phyloP scores from a whole-genome alignment of 1,284 basidiomycete genomes.

The Pseudozyma sp. region DNA sequence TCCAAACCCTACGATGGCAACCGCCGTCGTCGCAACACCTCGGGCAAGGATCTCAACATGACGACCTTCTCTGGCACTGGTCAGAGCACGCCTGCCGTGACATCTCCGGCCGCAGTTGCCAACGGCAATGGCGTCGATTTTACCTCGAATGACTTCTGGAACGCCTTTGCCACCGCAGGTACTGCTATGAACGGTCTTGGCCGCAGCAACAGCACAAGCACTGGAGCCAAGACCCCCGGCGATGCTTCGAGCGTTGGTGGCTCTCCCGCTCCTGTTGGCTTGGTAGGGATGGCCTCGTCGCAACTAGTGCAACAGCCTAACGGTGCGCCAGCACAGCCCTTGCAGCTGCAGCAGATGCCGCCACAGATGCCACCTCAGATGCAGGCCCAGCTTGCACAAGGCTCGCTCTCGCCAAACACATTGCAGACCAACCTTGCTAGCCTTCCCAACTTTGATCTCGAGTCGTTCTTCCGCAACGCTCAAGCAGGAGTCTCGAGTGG shows the following conservation, averaged over 20 bases:
- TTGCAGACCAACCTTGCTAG: constrained; percentile 61
- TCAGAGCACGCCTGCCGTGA: constrained; percentile 42
- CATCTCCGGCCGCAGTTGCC: constrained; percentile 19
- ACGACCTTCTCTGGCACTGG: constrained; percentile 47
- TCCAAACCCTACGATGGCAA: constrained; percentile 61
- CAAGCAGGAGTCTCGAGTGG: constrained; percentile 55
- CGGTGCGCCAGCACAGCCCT: constrained; percentile 11
- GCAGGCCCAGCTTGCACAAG: constrained; percentile 52
- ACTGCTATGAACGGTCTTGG: constrained; percentile 37
- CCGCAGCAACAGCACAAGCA: constrained; percentile 50
- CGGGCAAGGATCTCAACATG: constrained; percentile 52
- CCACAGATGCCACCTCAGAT: constrained; percentile 35
- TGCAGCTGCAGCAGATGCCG: constrained; percentile 32
- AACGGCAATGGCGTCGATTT: constrained; percentile 37
- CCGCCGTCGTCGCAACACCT: constrained; percentile 51
- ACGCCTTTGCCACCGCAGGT: constrained; percentile 42
- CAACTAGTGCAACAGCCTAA: constrained; percentile 25
- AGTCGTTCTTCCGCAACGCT: constrained; percentile 59
- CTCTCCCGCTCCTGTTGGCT: constrained; percentile 26
- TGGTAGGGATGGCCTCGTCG: constrained; percentile 12
- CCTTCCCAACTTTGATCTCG: constrained; percentile 59
- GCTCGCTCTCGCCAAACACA: constrained; percentile 57
- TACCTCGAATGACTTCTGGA: constrained; percentile 51
- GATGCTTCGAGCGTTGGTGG: constrained; percentile 39
- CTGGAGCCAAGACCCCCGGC: constrained; percentile 43